Conservation (phyloP, 2,329 filamentous ascomycete genomes). For the Cytospora piceae region DNA sequence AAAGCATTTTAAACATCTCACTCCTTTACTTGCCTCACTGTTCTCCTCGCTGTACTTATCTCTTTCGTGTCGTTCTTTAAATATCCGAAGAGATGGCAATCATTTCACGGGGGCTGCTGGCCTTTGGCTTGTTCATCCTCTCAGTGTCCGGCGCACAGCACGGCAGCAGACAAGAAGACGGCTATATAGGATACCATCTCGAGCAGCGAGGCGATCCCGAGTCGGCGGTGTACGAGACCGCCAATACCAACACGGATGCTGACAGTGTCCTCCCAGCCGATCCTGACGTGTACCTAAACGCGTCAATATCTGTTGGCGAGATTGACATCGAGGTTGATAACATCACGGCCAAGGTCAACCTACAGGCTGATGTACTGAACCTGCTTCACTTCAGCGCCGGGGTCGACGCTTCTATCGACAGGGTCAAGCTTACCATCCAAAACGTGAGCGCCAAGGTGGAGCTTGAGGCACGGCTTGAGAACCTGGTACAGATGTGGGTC, state of each 20-base stretch:
- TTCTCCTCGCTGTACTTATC: not conserved
- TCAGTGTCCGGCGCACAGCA: conserved; percentile 29
- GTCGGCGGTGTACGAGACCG: conserved; percentile 58
- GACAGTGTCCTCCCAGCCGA: conserved; percentile 47
- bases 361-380: conserved; percentile 61
- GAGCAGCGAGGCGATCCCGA: conserved; percentile 54
- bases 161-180: conserved; percentile 39
- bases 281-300: conserved; percentile 65
- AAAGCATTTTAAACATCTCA: not conserved
- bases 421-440: conserved; percentile 59
- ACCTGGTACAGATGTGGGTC: conserved; percentile 57
- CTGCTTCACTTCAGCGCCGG: conserved; percentile 64
- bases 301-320: conserved; percentile 59
- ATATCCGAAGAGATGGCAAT: not conserved
- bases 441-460: conserved; percentile 62
- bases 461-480: conserved; percentile 62
- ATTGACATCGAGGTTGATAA: conserved; percentile 64
- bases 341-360: conserved; percentile 63
- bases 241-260: conserved; percentile 47
- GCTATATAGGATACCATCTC: conserved; percentile 61
- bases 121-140: conserved; percentile 3
- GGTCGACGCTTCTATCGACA: conserved; percentile 61
- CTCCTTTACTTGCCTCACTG: not conserved
- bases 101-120: conserved; percentile 1
- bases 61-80: conserved; percentile 5